A percentile compares a stretch with the other conserved stretches of the same genome.
These are phyloP conservation scores for Steccherinum ochraceum DNA, from an alignment of 768 basidiomycete species.

Conservation along the genomic window DNA sequence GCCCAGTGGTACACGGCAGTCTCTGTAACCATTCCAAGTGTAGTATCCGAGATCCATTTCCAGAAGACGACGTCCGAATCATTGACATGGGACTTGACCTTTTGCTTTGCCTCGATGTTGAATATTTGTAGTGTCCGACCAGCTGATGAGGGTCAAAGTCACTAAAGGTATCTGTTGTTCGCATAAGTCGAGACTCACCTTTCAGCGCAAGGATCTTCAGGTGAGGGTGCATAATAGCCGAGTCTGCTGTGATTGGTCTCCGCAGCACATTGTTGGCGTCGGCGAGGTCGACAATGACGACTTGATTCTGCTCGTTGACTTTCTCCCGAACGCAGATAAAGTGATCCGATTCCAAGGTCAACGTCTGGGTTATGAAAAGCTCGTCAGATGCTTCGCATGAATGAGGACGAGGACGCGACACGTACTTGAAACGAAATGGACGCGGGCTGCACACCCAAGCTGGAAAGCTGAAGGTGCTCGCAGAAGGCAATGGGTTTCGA, in stretches of 20 bases:
- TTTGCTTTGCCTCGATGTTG: slow-evolving; percentile 96
- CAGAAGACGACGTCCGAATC: slow-evolving; percentile 95
- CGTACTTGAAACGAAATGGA: slow-evolving; percentile 95
- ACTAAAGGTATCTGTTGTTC: not conserved
- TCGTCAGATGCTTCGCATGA: slow-evolving; percentile 1
- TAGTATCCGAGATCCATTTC: slow-evolving; percentile 94
- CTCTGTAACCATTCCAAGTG: slow-evolving; percentile 94
- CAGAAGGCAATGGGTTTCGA: slow-evolving; percentile 82
- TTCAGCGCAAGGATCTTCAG: slow-evolving; percentile 96
- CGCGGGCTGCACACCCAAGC: slow-evolving; percentile 90
- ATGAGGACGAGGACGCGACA: slow-evolving; percentile 12
- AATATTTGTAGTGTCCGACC: slow-evolving; percentile 94
- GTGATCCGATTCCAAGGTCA: slow-evolving; percentile 96
- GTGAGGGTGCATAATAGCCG: slow-evolving; percentile 96
- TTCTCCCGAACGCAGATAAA: slow-evolving; percentile 98
- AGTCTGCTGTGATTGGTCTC: slow-evolving; percentile 95
- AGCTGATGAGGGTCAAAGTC: slow-evolving; percentile 41
- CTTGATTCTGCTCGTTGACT: slow-evolving; percentile 91
- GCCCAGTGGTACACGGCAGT: slow-evolving; percentile 91
- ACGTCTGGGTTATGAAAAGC: slow-evolving; percentile 42
- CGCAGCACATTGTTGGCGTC: slow-evolving; percentile 97
- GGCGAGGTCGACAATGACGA: slow-evolving; percentile 96
- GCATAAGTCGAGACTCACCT: slow-evolving; percentile 36
- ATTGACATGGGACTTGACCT: slow-evolving; percentile 93
- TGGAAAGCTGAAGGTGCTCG: slow-evolving; percentile 91